phyloP scores from a whole-genome alignment of 2,329 filamentous ascomycete species.

The Aurifilum marmelostoma region DNA sequence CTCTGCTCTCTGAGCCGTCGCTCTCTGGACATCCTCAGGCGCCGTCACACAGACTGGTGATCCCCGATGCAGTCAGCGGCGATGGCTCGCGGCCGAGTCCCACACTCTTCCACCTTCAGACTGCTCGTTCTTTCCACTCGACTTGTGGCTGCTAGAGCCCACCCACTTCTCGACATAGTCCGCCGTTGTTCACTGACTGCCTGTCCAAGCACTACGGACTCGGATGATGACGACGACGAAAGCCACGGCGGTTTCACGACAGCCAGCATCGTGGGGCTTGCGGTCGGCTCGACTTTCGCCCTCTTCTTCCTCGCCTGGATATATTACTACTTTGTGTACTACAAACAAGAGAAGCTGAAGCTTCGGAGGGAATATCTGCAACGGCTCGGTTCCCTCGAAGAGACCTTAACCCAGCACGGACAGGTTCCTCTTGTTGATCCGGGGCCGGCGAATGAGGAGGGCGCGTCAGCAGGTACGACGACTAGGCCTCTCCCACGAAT shows the following conservation, averaged over 20 bases:
- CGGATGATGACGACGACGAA: neutral
- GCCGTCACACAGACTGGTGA: neutral
- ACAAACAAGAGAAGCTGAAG: constrained; percentile 9
- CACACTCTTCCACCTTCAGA: neutral
- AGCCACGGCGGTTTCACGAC: constrained; percentile 7
- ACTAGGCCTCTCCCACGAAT: neutral
- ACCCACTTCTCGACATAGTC: neutral
- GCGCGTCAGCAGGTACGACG: neutral
- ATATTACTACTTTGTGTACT: constrained; percentile 11
- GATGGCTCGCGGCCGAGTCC: constrained; percentile 9
- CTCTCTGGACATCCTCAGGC: neutral
- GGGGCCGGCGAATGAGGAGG: neutral
- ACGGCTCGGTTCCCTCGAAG: neutral
- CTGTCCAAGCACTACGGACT: neutral
- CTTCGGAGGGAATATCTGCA: neutral
- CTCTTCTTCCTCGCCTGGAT: constrained; percentile 56
- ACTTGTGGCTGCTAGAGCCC: neutral
- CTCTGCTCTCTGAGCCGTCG: constrained; percentile 2
- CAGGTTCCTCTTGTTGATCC: neutral
- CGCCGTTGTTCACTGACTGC: neutral
- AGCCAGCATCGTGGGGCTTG: constrained; percentile 68
- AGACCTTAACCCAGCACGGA: neutral
- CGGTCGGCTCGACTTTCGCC: constrained; percentile 86
- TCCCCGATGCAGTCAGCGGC: neutral
- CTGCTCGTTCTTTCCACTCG: neutral